Evolutionary conservation across 2,329 filamentous ascomycete species (phyloP), one percentile per base, ranked within the genome.

Genomic region (Colletotrichum karsti): DNA sequence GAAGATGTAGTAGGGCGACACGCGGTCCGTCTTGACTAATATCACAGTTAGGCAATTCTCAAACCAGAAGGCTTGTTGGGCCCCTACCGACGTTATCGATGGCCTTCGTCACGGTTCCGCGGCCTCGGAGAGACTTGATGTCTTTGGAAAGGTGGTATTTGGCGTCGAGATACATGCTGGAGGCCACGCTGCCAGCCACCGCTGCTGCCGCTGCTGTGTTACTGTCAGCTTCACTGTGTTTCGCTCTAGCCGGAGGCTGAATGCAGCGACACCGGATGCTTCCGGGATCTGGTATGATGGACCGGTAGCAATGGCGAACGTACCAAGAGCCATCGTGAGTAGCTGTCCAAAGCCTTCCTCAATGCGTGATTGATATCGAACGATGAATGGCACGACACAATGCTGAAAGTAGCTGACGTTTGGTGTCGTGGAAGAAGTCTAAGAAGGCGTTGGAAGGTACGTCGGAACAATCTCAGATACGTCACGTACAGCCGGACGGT

Each of bases 111-210:
- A 80, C 67, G 10, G 78, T 33, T 26, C 53, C 35, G 30, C 60
- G 60, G 15, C 15, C 78, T 12, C 80, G 75, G n/a, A 92, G 76
- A 7, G 73, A 72, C 0, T 74, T 72, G 15, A 91, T 70, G 75
- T 95, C 92, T 73, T 92, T 88, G 44, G 79, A 76, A 55, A 94
- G 75, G 75, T 92, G 88, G 72, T 87, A 90, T 80, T 92, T 93
- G 60, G 89, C 92, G 74, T 94, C 88, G 48, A 92, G 80, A 72
- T 93, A 93, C 64, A 67, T 58, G 10, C 39, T 39, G 2, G 42
- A 54, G 39, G 60, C 64, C 10, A 58, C 30, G 60, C 64, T 30
- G 12, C 64, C 64, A 8, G 87, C 85, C 26, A 81, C 73, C 48
- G 77, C 78, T 5, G 80, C 79, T 9, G 79, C 72, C 1, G 79